Evolutionary conservation across 345 rosid genomes (phyloP).

Genomic region (Melaleuca quinquenervia): DNA sequence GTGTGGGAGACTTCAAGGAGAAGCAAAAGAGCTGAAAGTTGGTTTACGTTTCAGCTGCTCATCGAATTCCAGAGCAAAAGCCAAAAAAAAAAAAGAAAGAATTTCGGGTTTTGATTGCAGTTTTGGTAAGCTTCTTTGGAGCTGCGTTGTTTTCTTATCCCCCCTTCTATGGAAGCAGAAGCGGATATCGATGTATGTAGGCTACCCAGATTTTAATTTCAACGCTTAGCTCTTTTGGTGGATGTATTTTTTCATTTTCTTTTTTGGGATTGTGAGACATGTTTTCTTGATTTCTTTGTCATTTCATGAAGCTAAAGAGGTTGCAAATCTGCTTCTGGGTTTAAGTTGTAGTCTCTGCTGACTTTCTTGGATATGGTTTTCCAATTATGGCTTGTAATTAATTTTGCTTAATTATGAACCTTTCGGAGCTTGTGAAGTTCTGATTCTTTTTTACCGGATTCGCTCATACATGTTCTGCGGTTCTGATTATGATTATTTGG

Average conservation of each 20-base stretch:
- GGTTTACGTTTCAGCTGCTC: background rate
- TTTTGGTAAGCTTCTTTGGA: background rate
- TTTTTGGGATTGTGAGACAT: background rate
- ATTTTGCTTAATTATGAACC: background rate
- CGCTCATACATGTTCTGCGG: background rate
- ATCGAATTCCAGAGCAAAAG: background rate
- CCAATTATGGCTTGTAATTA: background rate
- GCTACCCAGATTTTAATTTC: background rate
- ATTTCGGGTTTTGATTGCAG: background rate
- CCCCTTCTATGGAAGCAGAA: background rate
- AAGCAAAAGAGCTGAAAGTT: background rate
- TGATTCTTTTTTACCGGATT: background rate
- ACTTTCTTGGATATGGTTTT: background rate
- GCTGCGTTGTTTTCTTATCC: background rate
- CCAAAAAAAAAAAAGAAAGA: background rate
- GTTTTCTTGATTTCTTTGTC: background rate
- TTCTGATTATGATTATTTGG: background rate
- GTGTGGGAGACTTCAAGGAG: background rate
- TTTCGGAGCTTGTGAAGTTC: background rate
- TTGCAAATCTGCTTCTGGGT: background rate
- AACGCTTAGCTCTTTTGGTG: background rate
- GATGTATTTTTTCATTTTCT: background rate
- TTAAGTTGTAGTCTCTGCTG: background rate
- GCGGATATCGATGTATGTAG: background rate
- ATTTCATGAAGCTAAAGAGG: background rate